Evolutionary conservation across 2,329 filamentous ascomycete genomes (phyloP).

Genomic region (Fusarium drepaniforme): DNA sequence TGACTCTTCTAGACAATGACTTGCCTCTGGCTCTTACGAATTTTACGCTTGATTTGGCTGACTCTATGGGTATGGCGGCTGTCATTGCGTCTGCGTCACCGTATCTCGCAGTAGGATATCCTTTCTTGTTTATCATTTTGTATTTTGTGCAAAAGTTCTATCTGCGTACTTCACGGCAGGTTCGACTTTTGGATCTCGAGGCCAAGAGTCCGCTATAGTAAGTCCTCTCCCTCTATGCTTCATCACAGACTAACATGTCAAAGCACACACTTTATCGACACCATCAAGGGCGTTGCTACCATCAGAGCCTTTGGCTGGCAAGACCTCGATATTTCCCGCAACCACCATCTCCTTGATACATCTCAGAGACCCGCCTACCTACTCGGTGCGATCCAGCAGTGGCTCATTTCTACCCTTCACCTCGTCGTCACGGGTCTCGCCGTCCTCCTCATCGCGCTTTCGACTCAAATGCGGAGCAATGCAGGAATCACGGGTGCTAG

Average conservation of each 20-base stretch:
- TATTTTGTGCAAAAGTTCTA: constrained; percentile 69
- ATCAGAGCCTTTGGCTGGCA: constrained; percentile 69
- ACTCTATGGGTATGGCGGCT: constrained; percentile 56
- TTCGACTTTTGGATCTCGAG: constrained; percentile 72
- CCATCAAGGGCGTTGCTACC: constrained; percentile 66
- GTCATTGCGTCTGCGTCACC: constrained; percentile 58
- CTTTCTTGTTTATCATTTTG: constrained; percentile 58
- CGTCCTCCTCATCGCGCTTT: constrained; percentile 59
- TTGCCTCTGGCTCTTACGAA: constrained; percentile 52
- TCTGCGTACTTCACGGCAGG: constrained; percentile 69
- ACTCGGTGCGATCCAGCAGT: constrained; percentile 68
- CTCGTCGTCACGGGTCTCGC: constrained; percentile 63
- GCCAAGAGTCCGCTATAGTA: constrained; percentile 63
- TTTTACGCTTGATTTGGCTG: constrained; percentile 32
- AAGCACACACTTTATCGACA: constrained; percentile 66
- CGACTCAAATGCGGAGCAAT: constrained; percentile 55
- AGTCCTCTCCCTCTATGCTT: neutral
- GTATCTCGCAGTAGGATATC: constrained; percentile 63
- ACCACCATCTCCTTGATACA: constrained; percentile 61
- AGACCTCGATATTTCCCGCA: constrained; percentile 51
- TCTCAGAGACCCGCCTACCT: constrained; percentile 71
- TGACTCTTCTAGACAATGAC: constrained; percentile 55
- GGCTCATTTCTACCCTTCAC: constrained; percentile 65
- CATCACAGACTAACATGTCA: neutral
- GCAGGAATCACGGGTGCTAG: constrained; percentile 55